Conservation (phyloP, 805 yeast genomes). For the Starmera amethionina region DNA sequence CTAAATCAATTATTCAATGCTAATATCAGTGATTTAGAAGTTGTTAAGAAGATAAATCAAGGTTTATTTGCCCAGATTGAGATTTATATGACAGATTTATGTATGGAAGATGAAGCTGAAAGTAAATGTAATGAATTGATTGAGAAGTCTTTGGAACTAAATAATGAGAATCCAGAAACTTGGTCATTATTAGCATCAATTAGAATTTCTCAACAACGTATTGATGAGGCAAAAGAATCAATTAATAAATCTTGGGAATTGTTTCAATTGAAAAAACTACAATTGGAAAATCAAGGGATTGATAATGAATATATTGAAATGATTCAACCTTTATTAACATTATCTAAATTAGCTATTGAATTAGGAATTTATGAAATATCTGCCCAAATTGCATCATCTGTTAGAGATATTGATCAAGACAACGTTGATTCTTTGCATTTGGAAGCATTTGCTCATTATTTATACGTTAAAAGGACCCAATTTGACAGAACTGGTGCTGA, state of each 20-base stretch:
- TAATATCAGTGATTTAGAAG: conserved; percentile 12
- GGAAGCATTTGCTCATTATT: conserved; percentile 66
- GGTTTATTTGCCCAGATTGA: conserved; percentile 83
- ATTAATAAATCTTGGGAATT: conserved; percentile 63
- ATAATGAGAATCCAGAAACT: conserved; percentile 54
- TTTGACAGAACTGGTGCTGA: conserved; percentile 7
- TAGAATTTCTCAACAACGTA: conserved; percentile 76
- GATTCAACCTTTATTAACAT: conserved; percentile 62
- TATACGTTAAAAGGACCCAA: conserved; percentile 30
- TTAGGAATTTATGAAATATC: conserved; percentile 62
- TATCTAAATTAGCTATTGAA: conserved; percentile 72
- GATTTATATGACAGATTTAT: conserved; percentile 95
- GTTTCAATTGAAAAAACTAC: conserved; percentile 41
- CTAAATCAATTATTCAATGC: conserved; percentile 37
- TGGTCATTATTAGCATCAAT: conserved; percentile 80
- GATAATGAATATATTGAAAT: conserved; percentile 51
- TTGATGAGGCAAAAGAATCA: conserved; percentile 63
- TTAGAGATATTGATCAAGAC: conserved; percentile 76
- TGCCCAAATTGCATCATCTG: conserved; percentile 48
- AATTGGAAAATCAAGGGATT: conserved; percentile 33
- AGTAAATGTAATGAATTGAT: conserved; percentile 64
- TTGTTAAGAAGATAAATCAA: conserved; percentile 52
- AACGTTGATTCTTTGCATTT: conserved; percentile 74
- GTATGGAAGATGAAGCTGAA: conserved; percentile 92
- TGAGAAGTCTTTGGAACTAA: conserved; percentile 50